Base-by-base conservation (phyloP, 129 eudicot species). In the Gnaphalium uliginosum region DNA sequence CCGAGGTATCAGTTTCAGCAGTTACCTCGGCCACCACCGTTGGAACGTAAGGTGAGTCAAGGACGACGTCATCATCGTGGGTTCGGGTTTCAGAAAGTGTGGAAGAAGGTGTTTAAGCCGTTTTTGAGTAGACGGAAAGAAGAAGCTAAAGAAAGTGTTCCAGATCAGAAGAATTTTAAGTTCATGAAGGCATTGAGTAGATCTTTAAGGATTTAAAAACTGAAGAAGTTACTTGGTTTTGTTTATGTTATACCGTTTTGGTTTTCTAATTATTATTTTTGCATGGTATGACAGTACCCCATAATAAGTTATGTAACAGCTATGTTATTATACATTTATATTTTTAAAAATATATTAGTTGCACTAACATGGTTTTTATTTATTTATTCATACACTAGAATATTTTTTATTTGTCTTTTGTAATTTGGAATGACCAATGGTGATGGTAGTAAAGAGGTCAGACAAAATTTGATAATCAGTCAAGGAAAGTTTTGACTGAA, bases 41-140 rank as follows among this genome's bases (percentile, higher is more conserved):
- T 35, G 63, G 80, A 71, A 67, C 25, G 68, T 2, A 76, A 30
- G 59, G 87, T 33, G 50, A 29, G 39, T 73, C 82, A 82, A 72
- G 78, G 84, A 24, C 75, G 62, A 58, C 71, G 78, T 35, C 58
- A 69, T 77, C 72, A 78, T 29, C 76, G 77, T 6, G 68, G 79
- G 48, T 62, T 74, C 58, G 75, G 89, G 51, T 83, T 90, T 62
- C 87, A 78, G 76, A 85, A 80, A 83, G 81, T 78, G 10, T n/a
- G 83, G 54, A 83, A 81, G 83, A 90, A 81, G 86, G 4, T 87
- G 74, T 48, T 90, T 41, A 82, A 79, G 62, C 92, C 93, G 19
- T 66, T 84, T 46, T 79, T 84, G 57, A 83, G 89, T 2, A 77
- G 86, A 6, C 67, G 58, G 67, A 86, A 78, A 62, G 66, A 27